A percentile compares a stretch with the other conserved stretches of the same genome.
Conservation (phyloP, 169 alveolate species). For the Cryptosporidium sp. region DNA sequence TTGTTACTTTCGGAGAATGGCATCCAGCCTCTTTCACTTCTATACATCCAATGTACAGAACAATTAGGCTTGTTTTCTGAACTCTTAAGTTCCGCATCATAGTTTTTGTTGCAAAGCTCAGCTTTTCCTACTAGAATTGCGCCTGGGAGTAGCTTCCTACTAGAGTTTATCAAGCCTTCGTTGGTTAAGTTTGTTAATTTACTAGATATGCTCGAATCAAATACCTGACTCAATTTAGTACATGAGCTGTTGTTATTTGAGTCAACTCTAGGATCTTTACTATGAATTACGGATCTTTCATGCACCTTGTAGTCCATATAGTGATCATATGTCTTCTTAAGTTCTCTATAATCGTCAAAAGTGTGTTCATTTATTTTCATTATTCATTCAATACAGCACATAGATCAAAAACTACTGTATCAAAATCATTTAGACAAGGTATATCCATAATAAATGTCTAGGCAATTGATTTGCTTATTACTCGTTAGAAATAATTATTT, state of each 20-base stretch:
- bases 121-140: not conserved
- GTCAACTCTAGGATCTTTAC: not conserved
- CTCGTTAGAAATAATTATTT: no score
- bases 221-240: not conserved
- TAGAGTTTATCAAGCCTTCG: not conserved
- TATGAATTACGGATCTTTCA: not conserved
- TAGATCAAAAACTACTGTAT: not conserved
- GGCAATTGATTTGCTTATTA: not conserved
- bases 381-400: not conserved
- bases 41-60: conserved; percentile 25
- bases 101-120: not conserved
- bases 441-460: not conserved
- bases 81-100: not conserved
- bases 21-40: conserved; percentile 33
- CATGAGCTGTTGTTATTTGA: not conserved
- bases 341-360: not conserved
- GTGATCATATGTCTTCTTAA: not conserved
- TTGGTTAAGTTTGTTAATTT: not conserved
- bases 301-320: not conserved
- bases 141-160: not conserved
- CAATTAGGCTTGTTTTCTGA: not conserved
- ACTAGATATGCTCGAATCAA: not conserved
- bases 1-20: not conserved
- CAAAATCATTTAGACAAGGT: not conserved
- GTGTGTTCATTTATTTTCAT: not conserved